Evolutionary conservation across 2,329 filamentous ascomycete species (phyloP).

Genomic region (Diplodia scrobiculata): DNA sequence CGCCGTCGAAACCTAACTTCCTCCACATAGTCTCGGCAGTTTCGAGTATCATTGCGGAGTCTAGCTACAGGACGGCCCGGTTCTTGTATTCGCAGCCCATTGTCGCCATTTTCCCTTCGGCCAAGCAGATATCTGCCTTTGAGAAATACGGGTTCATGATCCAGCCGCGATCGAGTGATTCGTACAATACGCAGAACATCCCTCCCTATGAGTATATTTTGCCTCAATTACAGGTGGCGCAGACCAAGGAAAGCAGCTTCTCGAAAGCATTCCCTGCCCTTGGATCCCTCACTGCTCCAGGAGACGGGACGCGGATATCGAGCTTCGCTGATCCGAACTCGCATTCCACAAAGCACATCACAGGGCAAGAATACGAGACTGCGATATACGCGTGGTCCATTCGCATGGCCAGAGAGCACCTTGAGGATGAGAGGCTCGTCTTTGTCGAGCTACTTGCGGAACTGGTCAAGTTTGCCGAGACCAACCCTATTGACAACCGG

Average conservation of each 20-base stretch:
- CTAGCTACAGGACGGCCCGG: constrained; percentile 73
- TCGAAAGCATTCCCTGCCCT: constrained; percentile 51
- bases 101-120: constrained; percentile 34
- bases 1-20: constrained; percentile 62
- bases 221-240: constrained; percentile 45
- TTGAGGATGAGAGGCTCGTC: constrained; percentile 46
- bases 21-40: constrained; percentile 76
- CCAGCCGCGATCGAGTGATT: constrained; percentile 9
- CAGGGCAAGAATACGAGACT: constrained; percentile 50
- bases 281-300: constrained; percentile 36
- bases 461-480: constrained; percentile 39
- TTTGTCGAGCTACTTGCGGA: constrained; percentile 46
- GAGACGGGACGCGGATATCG: constrained; percentile 34
- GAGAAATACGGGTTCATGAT: constrained; percentile 27
- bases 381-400: constrained; percentile 54
- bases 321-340: constrained; percentile 39
- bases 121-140: constrained; percentile 7
- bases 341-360: constrained; percentile 37
- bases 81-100: constrained; percentile 50
- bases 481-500: constrained; percentile 41
- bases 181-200: constrained; percentile 15
- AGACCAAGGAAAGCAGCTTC: constrained; percentile 44
- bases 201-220: constrained; percentile 35
- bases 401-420: constrained; percentile 48
- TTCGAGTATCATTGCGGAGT: constrained; percentile 73